Evolutionary conservation across 306 rosid genomes (phyloP), one percentile per base, ranked within the genome.

Genomic region (Argentina anserina): DNA sequence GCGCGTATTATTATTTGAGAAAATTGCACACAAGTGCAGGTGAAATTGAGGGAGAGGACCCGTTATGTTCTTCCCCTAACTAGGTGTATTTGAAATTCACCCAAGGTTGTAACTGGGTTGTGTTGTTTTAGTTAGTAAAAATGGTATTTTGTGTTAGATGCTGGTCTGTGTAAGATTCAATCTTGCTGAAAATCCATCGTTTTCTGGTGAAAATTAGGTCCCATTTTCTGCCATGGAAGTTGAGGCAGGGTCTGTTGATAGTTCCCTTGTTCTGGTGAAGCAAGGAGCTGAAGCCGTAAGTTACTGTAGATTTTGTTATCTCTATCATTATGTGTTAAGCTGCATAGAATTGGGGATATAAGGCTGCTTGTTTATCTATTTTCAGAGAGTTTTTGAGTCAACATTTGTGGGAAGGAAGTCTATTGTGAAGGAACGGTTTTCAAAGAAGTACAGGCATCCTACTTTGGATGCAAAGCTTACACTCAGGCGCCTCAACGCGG

Each of bases 391-490:
- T 77, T 93, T 89, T 56, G 96, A 93, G 84, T 83, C 92, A 68
- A 52, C 74, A 73, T 89, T 93, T 66, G 90, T 80, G 68, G 98
- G 98, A 82, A 91, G 84, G 87, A 87, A 82, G 75, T 85, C 87
- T 26, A 76, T 93, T 78, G 75, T 93, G 45, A 91, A 93, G 86
- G 98, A 93, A 62, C 88, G 97, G 26, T 93, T 91, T 87, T 87
- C 96, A 34, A 93, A 93, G 89, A 89, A 87, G 80, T 91, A 90
- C 67, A 80, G 98, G 79, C 98, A 93, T 82, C 98, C 98, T 43
- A 67, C 84, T 65, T 76, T 93, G 88, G 98, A 93, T 84, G 84
- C 94, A 41, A 93, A 93, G 69, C 87, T 93, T 53, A 93, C 97
- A 0, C 83, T 85, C 58, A 93, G 83, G 86, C 94, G 96, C 71